Conservation (phyloP, 2,329 filamentous ascomycete species). For the Chlorencoelia australis region DNA sequence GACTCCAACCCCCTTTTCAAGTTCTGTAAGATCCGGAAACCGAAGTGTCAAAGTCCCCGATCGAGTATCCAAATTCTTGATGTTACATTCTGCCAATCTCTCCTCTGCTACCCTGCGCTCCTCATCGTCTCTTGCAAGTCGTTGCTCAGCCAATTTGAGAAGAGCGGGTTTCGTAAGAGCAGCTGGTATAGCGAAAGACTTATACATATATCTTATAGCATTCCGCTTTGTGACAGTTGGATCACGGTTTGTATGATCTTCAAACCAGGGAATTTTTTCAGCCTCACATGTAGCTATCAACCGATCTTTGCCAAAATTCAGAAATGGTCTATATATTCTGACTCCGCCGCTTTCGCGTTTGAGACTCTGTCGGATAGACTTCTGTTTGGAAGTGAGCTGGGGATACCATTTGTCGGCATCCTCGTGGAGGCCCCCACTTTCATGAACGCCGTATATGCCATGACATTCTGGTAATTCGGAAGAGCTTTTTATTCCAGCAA, state of each 20-base stretch:
- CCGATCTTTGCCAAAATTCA: slow-evolving; percentile 60
- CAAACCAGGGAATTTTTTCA: slow-evolving; percentile 64
- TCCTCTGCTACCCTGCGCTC: slow-evolving; percentile 43
- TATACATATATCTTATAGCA: slow-evolving; percentile 59
- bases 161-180: slow-evolving; percentile 60
- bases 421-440: slow-evolving; percentile 45
- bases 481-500: slow-evolving; percentile 57
- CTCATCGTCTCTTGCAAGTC: slow-evolving; percentile 34
- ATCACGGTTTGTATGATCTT: slow-evolving; percentile 76
- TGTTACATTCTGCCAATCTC: slow-evolving; percentile 39
- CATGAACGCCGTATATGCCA: slow-evolving; percentile 60
- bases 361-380: too few relatives aligned
- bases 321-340: slow-evolving; percentile 56
- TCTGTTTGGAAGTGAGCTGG: neutral
- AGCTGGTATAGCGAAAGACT: slow-evolving; percentile 49
- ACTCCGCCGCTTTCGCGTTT: slow-evolving; percentile 52
- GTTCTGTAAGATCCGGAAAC: slow-evolving; percentile 5
- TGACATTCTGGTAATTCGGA: slow-evolving; percentile 76
- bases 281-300: slow-evolving; percentile 66
- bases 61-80: slow-evolving; percentile 26
- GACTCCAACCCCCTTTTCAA: slow-evolving; percentile 6
- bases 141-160: slow-evolving; percentile 45
- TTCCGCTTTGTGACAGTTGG: slow-evolving; percentile 71
- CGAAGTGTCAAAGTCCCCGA: slow-evolving; percentile 26
- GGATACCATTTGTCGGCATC: too few relatives aligned